Evolutionary conservation across 305 asterid species (phyloP).

Genomic region (Plantago lanceolata): DNA sequence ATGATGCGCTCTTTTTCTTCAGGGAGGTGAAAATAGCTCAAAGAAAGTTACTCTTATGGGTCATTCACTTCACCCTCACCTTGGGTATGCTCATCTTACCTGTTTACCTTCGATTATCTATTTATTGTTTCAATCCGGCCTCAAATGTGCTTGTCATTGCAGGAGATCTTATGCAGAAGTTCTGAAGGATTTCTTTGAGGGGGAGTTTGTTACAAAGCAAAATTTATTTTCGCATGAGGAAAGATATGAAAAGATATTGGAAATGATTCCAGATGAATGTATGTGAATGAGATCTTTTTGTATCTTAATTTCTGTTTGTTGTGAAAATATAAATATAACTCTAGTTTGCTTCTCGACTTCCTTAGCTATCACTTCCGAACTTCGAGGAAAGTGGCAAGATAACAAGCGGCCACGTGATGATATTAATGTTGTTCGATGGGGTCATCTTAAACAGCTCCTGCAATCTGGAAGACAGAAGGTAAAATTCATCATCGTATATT

Average conservation of each 20-base stretch:
- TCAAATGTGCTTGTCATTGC: constrained; percentile 22
- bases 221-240: constrained; percentile 60
- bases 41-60: constrained; percentile 59
- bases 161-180: constrained; percentile 80
- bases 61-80: constrained; percentile 70
- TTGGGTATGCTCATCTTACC: constrained; percentile 53
- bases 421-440: constrained; percentile 67
- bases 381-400: constrained; percentile 39
- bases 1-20: constrained; percentile 24
- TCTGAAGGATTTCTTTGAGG: constrained; percentile 62
- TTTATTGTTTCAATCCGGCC: constrained; percentile 21
- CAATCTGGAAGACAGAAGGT: constrained; percentile 82
- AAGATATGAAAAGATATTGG: constrained; percentile 43
- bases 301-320: constrained; percentile 14
- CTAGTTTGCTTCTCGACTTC: constrained; percentile 21
- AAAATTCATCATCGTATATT: background rate
- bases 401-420: constrained; percentile 61
- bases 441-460: constrained; percentile 53
- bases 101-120: constrained; percentile 10
- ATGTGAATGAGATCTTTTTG: constrained; percentile 27
- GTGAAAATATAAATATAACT: constrained; percentile 17
- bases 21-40: constrained; percentile 80
- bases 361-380: constrained; percentile 81
- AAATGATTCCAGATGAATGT: constrained; percentile 84
- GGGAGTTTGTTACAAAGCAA: constrained; percentile 50